Evolutionary conservation across 169 alveolate genomes (phyloP).

Genomic region (Plasmodium billcollinsi): DNA sequence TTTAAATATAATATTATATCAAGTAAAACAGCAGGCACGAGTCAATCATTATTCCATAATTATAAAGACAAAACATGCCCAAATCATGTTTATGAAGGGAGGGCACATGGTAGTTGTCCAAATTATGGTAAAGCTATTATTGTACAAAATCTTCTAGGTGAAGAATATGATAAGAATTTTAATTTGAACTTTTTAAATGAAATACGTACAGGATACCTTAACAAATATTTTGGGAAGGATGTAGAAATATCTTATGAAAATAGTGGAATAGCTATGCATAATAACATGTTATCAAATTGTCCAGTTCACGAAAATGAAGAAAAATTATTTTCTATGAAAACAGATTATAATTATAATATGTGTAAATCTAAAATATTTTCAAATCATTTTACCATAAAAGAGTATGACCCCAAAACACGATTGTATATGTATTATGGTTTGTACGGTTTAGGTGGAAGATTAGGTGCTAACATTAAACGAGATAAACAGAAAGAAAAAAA

Average conservation of each 20-base stretch:
- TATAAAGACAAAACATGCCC: slow-evolving; percentile 39
- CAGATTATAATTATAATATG: slow-evolving; percentile 65
- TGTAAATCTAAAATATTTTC: slow-evolving; percentile 24
- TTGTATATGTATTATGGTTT: slow-evolving; percentile 39
- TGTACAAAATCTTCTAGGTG: slow-evolving; percentile 14
- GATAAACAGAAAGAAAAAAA: background rate
- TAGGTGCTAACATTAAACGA: slow-evolving; percentile 28
- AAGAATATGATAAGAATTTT: background rate
- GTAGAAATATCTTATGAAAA: slow-evolving; percentile 48
- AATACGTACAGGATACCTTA: slow-evolving; percentile 57
- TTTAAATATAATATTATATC: slow-evolving; percentile 40
- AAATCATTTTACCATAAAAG: slow-evolving; percentile 10
- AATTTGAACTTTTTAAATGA: slow-evolving; percentile 62
- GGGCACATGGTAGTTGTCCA: slow-evolving; percentile 77
- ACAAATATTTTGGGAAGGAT: background rate
- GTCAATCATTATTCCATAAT: slow-evolving; percentile 44
- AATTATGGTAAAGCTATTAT: slow-evolving; percentile 69
- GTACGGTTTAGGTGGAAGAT: slow-evolving; percentile 65
- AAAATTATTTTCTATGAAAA: slow-evolving; percentile 7
- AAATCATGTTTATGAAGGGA: slow-evolving; percentile 63
- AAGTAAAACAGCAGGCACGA: slow-evolving; percentile 34
- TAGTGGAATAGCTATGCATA: slow-evolving; percentile 74
- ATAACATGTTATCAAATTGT: slow-evolving; percentile 16
- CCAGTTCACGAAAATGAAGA: slow-evolving; percentile 15
- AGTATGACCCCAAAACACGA: background rate